Conservation (phyloP, 2,329 filamentous ascomycete genomes). For the Rutstroemia sydowiana region DNA sequence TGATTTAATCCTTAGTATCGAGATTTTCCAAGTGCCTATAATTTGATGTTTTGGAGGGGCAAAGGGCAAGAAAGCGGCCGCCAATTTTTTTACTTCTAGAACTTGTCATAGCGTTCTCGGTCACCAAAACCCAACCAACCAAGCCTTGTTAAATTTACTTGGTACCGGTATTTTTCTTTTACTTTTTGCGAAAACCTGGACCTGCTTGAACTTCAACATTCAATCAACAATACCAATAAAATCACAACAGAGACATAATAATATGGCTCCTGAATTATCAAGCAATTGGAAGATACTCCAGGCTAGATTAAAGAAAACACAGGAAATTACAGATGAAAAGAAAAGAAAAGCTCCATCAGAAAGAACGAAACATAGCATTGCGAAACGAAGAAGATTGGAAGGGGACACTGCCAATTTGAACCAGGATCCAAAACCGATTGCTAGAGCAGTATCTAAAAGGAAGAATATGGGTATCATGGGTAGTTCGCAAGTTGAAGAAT, state of each 20-base stretch:
- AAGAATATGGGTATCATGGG: slow-evolving; percentile 49
- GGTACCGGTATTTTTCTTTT: too few relatives aligned
- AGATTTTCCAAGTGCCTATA: background rate
- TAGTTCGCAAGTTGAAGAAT: slow-evolving; percentile 36
- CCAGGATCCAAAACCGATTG: background rate
- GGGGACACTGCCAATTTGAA: slow-evolving; percentile 13
- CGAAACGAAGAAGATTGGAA: slow-evolving; percentile 30
- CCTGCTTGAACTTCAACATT: too few relatives aligned
- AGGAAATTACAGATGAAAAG: slow-evolving; percentile 27
- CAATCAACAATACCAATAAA: background rate
- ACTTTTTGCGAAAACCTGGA: too few relatives aligned
- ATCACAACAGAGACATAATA: background rate
- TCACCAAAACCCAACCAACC: background rate
- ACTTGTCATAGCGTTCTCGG: background rate
- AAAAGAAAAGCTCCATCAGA: slow-evolving; percentile 24
- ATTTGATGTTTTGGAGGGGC: background rate
- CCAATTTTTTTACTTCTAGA: too few relatives aligned
- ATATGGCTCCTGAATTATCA: slow-evolving; percentile 39
- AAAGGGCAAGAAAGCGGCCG: too few relatives aligned
- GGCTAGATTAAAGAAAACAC: slow-evolving; percentile 44
- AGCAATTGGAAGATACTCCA: slow-evolving; percentile 77
- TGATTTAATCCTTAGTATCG: background rate
- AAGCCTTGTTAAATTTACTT: too few relatives aligned
- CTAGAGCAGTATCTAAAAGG: slow-evolving; percentile 6
- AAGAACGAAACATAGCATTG: slow-evolving; percentile 26